phyloP scores from a whole-genome alignment of 768 basidiomycete genomes.

The Boletus huronensis region DNA sequence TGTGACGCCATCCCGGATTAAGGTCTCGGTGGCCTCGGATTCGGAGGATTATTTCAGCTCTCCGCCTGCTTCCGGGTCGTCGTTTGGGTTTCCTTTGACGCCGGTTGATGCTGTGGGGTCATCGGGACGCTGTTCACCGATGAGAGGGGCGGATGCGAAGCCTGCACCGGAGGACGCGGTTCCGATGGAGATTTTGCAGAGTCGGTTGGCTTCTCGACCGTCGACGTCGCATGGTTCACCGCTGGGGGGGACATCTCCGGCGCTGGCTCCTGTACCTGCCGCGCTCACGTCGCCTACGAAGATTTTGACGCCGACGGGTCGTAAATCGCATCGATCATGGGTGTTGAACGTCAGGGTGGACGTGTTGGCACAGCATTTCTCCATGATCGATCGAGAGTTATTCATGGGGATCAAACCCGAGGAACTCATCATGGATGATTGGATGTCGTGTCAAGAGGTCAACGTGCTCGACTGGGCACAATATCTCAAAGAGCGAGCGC shows the following conservation, averaged over 20 bases:
- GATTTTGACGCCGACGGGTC: constrained; percentile 35
- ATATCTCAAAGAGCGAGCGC: constrained; percentile 72
- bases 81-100: constrained; percentile 13
- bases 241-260: constrained; percentile 12
- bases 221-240: constrained; percentile 33
- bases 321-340: constrained; percentile 66
- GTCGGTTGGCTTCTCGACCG: constrained; percentile 44
- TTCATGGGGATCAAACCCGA: constrained; percentile 85
- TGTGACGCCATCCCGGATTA: constrained; percentile 19
- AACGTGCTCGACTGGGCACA: constrained; percentile 81
- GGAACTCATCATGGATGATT: constrained; percentile 76
- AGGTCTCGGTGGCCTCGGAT: constrained; percentile 19
- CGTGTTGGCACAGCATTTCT: constrained; percentile 69
- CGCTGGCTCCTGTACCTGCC: constrained; percentile 11
- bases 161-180: constrained; percentile 59
- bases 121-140: constrained; percentile 26
- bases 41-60: constrained; percentile 26
- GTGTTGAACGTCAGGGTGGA: constrained; percentile 61
- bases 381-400: constrained; percentile 85
- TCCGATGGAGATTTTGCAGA: constrained; percentile 62
- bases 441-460: constrained; percentile 57
- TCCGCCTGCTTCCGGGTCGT: constrained; percentile 13
- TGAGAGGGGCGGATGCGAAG: constrained; percentile 40
- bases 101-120: constrained; percentile 9
- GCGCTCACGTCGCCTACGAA: constrained; percentile 31